phyloP scores from a whole-genome alignment of 495 filamentous ascomycete genomes.

The Oidiodendron maius region DNA sequence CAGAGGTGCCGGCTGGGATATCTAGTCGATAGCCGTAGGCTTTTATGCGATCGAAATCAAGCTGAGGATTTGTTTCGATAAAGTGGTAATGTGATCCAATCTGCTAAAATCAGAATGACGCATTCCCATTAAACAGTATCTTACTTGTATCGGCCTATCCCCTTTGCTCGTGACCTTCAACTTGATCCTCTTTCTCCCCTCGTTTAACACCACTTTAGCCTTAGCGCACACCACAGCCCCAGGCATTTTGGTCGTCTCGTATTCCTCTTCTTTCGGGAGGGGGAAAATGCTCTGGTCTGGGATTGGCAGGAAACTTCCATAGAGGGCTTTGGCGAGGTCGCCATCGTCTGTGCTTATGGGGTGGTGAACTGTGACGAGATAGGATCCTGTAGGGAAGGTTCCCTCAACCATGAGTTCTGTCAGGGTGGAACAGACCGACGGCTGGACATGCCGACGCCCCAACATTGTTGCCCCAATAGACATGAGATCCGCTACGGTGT shows the following conservation, averaged over 20 bases:
- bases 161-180: constrained; percentile 80
- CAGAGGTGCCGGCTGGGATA: constrained; percentile 85
- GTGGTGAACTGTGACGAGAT: constrained; percentile 90
- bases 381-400: constrained; percentile 86
- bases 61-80: constrained; percentile 83
- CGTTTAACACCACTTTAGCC: constrained; percentile 61
- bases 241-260: constrained; percentile 60
- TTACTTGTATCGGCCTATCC: constrained; percentile 84
- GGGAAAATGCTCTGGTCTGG: constrained; percentile 39
- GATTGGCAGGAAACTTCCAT: constrained; percentile 87
- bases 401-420: constrained; percentile 89
- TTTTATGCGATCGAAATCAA: constrained; percentile 84
- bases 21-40: constrained; percentile 86
- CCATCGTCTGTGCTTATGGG: constrained; percentile 86
- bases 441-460: constrained; percentile 87
- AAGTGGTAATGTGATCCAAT: constrained; percentile 96
- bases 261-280: constrained; percentile 49
- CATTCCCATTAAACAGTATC: constrained; percentile 5
- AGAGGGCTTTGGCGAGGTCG: constrained; percentile 77
- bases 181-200: constrained; percentile 65
- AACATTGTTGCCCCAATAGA: constrained; percentile 84
- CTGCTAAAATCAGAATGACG: constrained; percentile 26
- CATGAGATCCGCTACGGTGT: constrained; percentile 92
- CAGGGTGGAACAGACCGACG: constrained; percentile 70
- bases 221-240: constrained; percentile 75